Evolutionary conservation across 1,139 yeast species (phyloP), one percentile per base, ranked within the genome.

Genomic region (Meyerozyma guilliermondii): DNA sequence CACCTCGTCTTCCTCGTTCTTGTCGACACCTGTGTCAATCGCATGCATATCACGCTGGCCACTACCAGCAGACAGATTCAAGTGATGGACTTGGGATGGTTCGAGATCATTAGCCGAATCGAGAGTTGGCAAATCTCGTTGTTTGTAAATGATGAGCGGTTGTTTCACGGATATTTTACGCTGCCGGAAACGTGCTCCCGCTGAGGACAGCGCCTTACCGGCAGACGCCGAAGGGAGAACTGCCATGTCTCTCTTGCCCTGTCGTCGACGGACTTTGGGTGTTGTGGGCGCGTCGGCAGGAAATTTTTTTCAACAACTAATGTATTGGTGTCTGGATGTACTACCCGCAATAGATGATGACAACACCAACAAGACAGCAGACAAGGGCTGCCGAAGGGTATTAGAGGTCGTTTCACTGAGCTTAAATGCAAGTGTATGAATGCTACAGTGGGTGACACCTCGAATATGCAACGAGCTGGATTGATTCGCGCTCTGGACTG

Each of bases 1-100:
- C 41, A 87, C 95, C 64, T 92, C 98, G 59, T 88, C 95, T 64
- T 92, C 98, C 63, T 92, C 99, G 53, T 88, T 89, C 61, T 94
- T 92, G 60, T 92, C 99, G 40, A 92, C 98, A 63, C 99, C 99
- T 6, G 98, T 92, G 56, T 92, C 99, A 39, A 92, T 80, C 46
- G 88, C 88, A 56, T 88, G 91, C 24, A 87, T 65, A 50, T 91
- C 97, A 42, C 98, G 79, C 58, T 87, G 96, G 80, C 83, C 16
- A 44, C 46, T 14, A 39, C 54, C 47, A 78, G 56, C 56, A 39
- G 50, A 49, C 39, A 53, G 52, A 49, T 58, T 68, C 30, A 72
- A 55, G 52, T 72, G 77, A 51, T 71, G 68, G 20, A 72, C 60
- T 46, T 71, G 77, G 46, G 71, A 65, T 11, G 74, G 76, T 49